Evolutionary conservation across 352 stramenopile species (phyloP), one percentile per base, ranked within the genome.

Genomic region (Stephanocyclus meneghinianus): DNA sequence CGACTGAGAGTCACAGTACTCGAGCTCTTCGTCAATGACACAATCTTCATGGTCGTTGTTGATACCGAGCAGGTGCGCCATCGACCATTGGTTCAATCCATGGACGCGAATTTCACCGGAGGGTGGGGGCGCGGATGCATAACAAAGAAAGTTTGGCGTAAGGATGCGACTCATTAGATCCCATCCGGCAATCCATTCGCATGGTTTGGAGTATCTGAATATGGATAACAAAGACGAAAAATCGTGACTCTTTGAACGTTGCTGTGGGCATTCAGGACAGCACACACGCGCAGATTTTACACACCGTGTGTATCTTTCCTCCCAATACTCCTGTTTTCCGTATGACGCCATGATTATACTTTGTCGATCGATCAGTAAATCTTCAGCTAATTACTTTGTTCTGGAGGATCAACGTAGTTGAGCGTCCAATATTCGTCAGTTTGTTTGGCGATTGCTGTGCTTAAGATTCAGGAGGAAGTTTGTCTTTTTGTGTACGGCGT

Each of bases 291-390:
- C 9, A n/a, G 4, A 64, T n/a, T 35, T 53, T 50, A 61, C 64
- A 29, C 18, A 63, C 64, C 50, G 64, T 21, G 2, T 69, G 67
- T 71, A 84, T 44, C 78, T 56, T 26, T 74, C 32, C 40, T 86
- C 71, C 80, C 80, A 86, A 62, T 83, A 86, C 1, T 60, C 66
- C 32, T 76, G 62, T 67, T 78, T 87, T 47, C 80, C 80, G 37
- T 87, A 83, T 6, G 57, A 73, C 29, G 80, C 74, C 80, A 87
- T 86, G 5, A 2, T 55, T 44, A 40, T 9, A 9, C 35, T 8
- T 40, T 8, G 35, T 40, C 35, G 35, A 40, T 40, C 4, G 35
- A 40, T 9, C 35, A 40, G 35, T 9, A 8, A 40, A 4, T 40
- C 35, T 4, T 40, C 32, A 2, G 32, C 6, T 6, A 7, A 40